Base-by-base conservation (phyloP, 164 flowering plant species). In the Stephania japonica region DNA sequence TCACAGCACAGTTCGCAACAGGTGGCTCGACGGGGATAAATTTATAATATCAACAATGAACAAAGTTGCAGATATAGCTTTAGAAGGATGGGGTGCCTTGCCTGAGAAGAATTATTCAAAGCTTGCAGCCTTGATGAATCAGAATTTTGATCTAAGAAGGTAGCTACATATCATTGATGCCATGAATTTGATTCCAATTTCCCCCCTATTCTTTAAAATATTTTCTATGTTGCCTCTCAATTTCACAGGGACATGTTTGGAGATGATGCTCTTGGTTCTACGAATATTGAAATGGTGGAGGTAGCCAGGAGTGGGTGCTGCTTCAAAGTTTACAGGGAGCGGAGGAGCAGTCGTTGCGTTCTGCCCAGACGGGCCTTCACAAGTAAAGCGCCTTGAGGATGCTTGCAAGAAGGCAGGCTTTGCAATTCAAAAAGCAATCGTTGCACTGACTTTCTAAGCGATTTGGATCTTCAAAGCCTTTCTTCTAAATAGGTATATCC, bases 281-380 rank as follows among this genome's bases (percentile, higher is more conserved):
- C 93, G 47, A 91, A 95, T 84, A 80, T 93, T 75, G 84, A 90
- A 82, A 95, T 93, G 98, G 91, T 95, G 71, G 92, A 93, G 78
- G 84, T 87, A 50, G 95, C 98, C 14, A 80, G 95, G 87, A 25
- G 91, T 95, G 5, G 98, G 99, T 66, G 98, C 99, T 47, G 97
- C 97, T 59, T 81, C 99, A 41, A 95, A 95, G 77, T 95, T 93
- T 76, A 95, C 98, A 0, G 98, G 99, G 26, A 95, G 98, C 74
- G 97, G 99, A 43, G 99, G 98, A 69, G 98, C 98, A 9, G 89
- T 90, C 23, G 85, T 95, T 43, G 98, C 80, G 24, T 91, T 82
- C 78, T 93, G 99, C 72, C 97, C 97, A 0, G 82, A 87, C 63
- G 98, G 97, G 16, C 84, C 91, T 65, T 73, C 90, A 42, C 98